phyloP scores from a whole-genome alignment of 345 rosid genomes.

The Litchi chinensis region DNA sequence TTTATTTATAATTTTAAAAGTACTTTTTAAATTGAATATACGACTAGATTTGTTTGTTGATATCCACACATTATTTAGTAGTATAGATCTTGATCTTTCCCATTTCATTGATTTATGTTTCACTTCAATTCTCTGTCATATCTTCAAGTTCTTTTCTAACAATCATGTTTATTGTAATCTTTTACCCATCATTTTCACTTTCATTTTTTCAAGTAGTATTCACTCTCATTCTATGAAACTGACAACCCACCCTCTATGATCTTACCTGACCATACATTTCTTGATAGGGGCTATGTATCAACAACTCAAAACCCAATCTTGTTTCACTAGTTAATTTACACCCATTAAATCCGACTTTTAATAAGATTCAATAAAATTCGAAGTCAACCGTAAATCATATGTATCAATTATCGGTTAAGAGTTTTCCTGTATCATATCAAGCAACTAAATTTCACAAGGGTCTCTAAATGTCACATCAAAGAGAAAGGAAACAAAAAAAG shows the following conservation, averaged over 20 bases:
- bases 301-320: background rate
- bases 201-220: background rate
- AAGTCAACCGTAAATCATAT: no score
- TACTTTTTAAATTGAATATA: no score
- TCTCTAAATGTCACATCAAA: background rate
- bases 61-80: background rate
- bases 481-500: background rate
- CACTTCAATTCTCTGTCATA: background rate
- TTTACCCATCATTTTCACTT: slow-evolving; percentile 15
- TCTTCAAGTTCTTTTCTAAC: slow-evolving; percentile 16
- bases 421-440: background rate
- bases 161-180: slow-evolving; percentile 13
- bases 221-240: slow-evolving; percentile 8
- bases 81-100: background rate
- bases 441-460: background rate
- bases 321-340: background rate
- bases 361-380: no score
- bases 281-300: background rate
- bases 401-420: no score
- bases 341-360: no score
- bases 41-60: background rate
- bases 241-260: background rate
- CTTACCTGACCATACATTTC: background rate
- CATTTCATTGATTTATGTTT: background rate
- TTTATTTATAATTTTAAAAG: no score